Percentiles rank a stretch among this genome's conserved stretches.
Evolutionary conservation across 192 early-diverging fungal species (phyloP).

Genomic region (Mortierella antarctica): DNA sequence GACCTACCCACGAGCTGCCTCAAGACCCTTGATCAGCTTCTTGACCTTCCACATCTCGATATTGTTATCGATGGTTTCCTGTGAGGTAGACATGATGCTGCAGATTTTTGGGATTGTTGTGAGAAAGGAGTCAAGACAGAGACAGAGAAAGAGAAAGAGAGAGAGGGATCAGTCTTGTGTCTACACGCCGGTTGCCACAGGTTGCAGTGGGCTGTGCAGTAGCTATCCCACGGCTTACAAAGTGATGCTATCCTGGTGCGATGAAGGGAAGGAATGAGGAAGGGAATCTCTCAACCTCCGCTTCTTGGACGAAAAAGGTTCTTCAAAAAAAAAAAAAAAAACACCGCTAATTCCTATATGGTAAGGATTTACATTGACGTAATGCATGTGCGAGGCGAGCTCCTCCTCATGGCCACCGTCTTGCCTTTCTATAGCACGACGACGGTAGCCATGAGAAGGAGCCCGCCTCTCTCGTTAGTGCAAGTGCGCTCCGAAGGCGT

Average conservation of each 20-base stretch:
- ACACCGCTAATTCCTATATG: too few species aligned
- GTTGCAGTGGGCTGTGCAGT: neutral
- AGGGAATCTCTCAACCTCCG: neutral
- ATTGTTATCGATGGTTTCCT: conserved; percentile 80
- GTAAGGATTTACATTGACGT: too few species aligned
- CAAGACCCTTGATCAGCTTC: conserved; percentile 97
- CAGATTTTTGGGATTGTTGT: neutral
- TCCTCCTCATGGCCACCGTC: too few species aligned
- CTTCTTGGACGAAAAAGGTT: too few species aligned
- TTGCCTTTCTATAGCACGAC: too few species aligned
- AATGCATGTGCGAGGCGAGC: too few species aligned
- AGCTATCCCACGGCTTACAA: conserved; percentile 12
- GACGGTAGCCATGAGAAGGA: too few species aligned
- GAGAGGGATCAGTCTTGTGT: neutral
- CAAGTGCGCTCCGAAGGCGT: too few species aligned
- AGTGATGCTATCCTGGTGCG: conserved; percentile 32
- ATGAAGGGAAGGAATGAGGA: conserved; percentile 5
- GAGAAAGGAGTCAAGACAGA: neutral
- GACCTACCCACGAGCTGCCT: conserved; percentile 88
- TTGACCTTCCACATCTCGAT: conserved; percentile 99
- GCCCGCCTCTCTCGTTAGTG: too few species aligned
- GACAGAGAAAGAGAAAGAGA: neutral
- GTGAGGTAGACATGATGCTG: conserved; percentile 53
- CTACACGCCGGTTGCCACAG: neutral
- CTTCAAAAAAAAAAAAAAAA: too few species aligned